phyloP scores from a whole-genome alignment of 1,139 yeast genomes.

The Debaryomycetaceae sp. region DNA sequence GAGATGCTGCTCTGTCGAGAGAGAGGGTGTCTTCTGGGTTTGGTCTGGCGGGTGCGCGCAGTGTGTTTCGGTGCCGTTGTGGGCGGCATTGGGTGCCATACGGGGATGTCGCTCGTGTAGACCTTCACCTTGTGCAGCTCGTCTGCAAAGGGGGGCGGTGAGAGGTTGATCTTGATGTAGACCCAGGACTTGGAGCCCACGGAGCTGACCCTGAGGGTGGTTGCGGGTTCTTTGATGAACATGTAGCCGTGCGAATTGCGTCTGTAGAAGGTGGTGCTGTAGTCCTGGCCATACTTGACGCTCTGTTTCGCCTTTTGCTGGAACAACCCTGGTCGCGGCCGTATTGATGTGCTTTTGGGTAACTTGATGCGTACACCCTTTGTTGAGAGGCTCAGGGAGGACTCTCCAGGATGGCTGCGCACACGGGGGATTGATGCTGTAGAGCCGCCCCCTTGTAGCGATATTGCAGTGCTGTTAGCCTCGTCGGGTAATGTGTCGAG shows the following conservation, averaged over 20 bases:
- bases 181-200: constrained; percentile 29
- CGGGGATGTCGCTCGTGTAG: constrained; percentile 25
- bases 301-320: not conserved
- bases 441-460: not conserved
- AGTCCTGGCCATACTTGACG: constrained; percentile 19
- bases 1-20: too few relatives aligned
- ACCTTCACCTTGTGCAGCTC: constrained; percentile 20
- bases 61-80: constrained; percentile 1
- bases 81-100: constrained; percentile 25
- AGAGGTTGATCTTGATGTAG: constrained; percentile 22
- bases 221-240: constrained; percentile 35
- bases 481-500: not conserved
- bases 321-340: not conserved
- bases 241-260: constrained; percentile 35
- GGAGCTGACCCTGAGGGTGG: constrained; percentile 25
- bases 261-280: constrained; percentile 34
- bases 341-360: not conserved
- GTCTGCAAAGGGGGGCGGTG: constrained; percentile 5
- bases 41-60: not conserved
- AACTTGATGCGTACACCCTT: not conserved
- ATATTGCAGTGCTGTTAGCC: not conserved
- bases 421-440: not conserved
- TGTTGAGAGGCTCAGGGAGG: too few relatives aligned
- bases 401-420: not conserved
- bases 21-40: too few relatives aligned